A percentile compares a stretch with the other conserved stretches of the same genome.
These are phyloP conservation scores for Sugiyamaella grinbergsii DNA, from an alignment of 1,139 yeast species.

Conservation along the genomic window DNA sequence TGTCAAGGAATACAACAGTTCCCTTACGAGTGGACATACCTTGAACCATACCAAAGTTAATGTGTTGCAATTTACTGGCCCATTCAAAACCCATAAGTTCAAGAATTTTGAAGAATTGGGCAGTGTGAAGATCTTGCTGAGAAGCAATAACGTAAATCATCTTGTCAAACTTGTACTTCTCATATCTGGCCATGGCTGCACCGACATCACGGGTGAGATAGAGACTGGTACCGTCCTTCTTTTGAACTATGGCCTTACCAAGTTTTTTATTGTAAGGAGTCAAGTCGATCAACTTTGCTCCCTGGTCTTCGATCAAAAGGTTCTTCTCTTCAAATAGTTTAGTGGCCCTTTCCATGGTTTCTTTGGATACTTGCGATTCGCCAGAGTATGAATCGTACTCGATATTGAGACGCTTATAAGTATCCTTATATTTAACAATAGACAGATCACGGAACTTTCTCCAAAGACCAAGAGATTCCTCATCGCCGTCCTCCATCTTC, in stretches of 20 bases:
- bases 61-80: constrained; percentile 78
- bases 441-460: constrained; percentile 84
- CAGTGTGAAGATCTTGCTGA: constrained; percentile 93
- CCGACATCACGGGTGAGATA: constrained; percentile 97
- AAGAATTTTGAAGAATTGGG: constrained; percentile 92
- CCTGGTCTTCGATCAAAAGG: constrained; percentile 82
- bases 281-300: constrained; percentile 87
- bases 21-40: constrained; percentile 99
- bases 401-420: constrained; percentile 91
- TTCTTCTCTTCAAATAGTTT: constrained; percentile 65
- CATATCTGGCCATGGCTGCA: constrained; percentile 90
- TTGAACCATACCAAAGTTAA: constrained; percentile 96
- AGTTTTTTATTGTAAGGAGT: constrained; percentile 85
- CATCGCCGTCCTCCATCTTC: constrained; percentile 93
- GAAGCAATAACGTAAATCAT: constrained; percentile 94
- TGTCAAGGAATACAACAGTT: constrained; percentile 95
- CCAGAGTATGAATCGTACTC: constrained; percentile 88
- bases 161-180: constrained; percentile 84
- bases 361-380: constrained; percentile 88
- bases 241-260: constrained; percentile 92
- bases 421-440: constrained; percentile 79
- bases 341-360: constrained; percentile 68
- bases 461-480: constrained; percentile 78
- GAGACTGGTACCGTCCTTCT: constrained; percentile 93
- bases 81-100: constrained; percentile 91